Evolutionary conservation across 73 alveolate genomes (phyloP).

Genomic region (Paramecium pentaurelia): DNA sequence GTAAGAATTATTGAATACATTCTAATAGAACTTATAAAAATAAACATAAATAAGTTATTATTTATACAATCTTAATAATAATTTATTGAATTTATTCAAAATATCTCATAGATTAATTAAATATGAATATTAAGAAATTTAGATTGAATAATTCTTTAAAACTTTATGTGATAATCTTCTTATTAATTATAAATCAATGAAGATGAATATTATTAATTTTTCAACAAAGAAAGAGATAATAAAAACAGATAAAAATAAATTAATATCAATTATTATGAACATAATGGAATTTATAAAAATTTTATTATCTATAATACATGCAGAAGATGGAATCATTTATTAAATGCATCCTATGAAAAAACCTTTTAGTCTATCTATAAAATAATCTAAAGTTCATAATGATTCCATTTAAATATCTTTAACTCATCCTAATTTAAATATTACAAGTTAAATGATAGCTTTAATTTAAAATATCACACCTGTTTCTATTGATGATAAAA

Average conservation of each 20-base stretch:
- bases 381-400: background rate
- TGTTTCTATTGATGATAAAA: background rate
- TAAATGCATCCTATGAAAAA: background rate
- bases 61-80: background rate
- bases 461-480: background rate
- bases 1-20: background rate
- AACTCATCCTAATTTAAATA: background rate
- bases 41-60: background rate
- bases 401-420: background rate
- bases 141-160: background rate
- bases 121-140: background rate
- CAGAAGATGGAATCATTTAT: background rate
- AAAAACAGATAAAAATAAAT: background rate
- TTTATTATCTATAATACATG: background rate
- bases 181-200: background rate
- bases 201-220: background rate
- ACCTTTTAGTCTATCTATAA: background rate
- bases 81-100: conserved; percentile 2
- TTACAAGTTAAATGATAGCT: background rate
- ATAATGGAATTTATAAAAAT: background rate
- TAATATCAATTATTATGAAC: background rate
- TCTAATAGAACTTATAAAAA: background rate
- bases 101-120: background rate
- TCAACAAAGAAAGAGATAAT: background rate
- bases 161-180: background rate